Conservation (phyloP, 2,329 filamentous ascomycete genomes). For the Diaporthe citri region DNA sequence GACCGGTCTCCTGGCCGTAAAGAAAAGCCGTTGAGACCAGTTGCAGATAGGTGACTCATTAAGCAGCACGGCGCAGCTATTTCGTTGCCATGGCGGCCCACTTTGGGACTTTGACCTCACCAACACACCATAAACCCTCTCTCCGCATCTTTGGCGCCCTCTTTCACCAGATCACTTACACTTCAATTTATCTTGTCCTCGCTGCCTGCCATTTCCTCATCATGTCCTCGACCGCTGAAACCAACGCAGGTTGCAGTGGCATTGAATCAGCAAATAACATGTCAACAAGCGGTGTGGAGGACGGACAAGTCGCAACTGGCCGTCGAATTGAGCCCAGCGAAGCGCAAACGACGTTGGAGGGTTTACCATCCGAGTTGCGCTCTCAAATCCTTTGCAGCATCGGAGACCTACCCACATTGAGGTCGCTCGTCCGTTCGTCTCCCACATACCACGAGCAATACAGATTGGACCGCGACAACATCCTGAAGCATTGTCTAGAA, state of each 20-base stretch:
- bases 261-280: background rate
- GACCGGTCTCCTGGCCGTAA: too few relatives aligned
- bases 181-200: background rate
- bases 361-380: background rate
- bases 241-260: background rate
- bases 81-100: background rate
- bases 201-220: background rate
- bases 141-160: background rate
- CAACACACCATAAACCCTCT: background rate
- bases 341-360: background rate
- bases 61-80: background rate
- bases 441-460: conserved; percentile 11
- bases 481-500: background rate
- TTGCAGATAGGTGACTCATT: background rate
- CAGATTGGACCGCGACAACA: background rate
- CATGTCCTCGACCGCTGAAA: background rate
- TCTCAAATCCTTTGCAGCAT: background rate
- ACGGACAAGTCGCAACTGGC: background rate
- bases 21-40: too few relatives aligned
- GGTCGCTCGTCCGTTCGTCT: conserved; percentile 6
- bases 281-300: background rate
- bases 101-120: background rate
- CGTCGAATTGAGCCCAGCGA: background rate
- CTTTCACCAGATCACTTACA: background rate
- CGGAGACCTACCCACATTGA: background rate